Evolutionary conservation across 2,329 filamentous ascomycete species (phyloP).

Genomic region (Ampelomyces quisqualis): DNA sequence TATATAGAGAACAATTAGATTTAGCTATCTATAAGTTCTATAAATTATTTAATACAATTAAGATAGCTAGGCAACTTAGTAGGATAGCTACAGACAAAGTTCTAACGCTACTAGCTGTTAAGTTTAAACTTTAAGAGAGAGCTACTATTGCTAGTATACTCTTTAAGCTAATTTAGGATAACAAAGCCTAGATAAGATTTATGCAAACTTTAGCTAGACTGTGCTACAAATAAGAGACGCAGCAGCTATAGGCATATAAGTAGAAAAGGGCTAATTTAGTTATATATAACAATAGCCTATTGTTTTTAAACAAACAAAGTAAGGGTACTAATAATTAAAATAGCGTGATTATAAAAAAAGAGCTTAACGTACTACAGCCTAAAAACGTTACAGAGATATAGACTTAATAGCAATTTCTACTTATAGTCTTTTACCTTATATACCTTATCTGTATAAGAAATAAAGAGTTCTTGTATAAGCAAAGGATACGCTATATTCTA

Average conservation of each 20-base stretch:
- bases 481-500: conserved; percentile 4
- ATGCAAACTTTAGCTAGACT: conserved; percentile 15
- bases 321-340: not conserved
- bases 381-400: conserved; percentile 3
- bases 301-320: conserved; percentile 6
- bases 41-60: conserved; percentile 16
- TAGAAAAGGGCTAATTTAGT: too few relatives aligned
- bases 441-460: too few relatives aligned
- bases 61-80: conserved; percentile 21
- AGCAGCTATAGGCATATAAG: conserved; percentile 10
- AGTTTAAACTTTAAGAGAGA: conserved; percentile 19
- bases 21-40: conserved; percentile 14
- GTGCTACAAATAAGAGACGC: conserved; percentile 16
- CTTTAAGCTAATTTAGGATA: conserved; percentile 18
- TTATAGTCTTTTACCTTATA: too few relatives aligned
- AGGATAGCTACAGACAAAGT: conserved; percentile 13
- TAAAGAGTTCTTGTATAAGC: too few relatives aligned
- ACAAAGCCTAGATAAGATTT: conserved; percentile 14
- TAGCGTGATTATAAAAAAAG: conserved; percentile 4
- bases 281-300: too few relatives aligned
- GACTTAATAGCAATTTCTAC: too few relatives aligned
- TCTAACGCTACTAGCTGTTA: conserved; percentile 12
- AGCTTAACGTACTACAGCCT: not conserved
- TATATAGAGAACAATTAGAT: conserved; percentile 13
- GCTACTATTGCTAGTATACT: conserved; percentile 17